Percentiles rank a stretch among this genome's conserved stretches.
Conservation (phyloP, 306 rosid species). For the Cucumis hystrix region DNA sequence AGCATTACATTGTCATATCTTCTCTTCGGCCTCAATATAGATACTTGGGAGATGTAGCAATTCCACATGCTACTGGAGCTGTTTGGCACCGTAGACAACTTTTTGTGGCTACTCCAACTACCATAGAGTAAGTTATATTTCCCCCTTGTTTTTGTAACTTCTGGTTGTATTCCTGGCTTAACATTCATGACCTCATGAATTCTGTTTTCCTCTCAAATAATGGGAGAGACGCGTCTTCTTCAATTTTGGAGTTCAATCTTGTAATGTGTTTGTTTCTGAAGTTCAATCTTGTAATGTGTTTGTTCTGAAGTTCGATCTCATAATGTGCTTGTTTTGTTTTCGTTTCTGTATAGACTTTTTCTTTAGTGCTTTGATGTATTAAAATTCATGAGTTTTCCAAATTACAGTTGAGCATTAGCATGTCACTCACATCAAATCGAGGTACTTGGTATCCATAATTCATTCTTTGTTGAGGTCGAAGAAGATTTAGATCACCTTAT, state of each 20-base stretch:
- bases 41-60: slow-evolving; percentile 95
- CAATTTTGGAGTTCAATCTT: neutral
- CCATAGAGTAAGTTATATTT: slow-evolving; percentile 64
- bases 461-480: too few species aligned
- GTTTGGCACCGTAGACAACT: slow-evolving; percentile 96
- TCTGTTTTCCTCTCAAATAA: neutral
- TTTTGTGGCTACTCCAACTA: slow-evolving; percentile 91
- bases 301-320: too few species aligned
- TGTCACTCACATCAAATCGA: too few species aligned
- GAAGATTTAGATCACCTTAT: too few species aligned
- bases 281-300: too few species aligned
- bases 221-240: neutral
- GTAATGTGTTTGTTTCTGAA: neutral
- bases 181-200: neutral
- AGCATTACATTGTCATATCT: slow-evolving; percentile 79
- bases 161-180: neutral
- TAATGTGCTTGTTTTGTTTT: neutral
- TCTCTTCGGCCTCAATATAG: slow-evolving; percentile 94
- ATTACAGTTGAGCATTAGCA: too few species aligned
- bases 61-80: slow-evolving; percentile 81
- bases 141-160: slow-evolving; percentile 5
- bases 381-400: too few species aligned
- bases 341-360: neutral
- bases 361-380: neutral
- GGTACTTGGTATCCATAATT: too few species aligned